These are phyloP conservation scores for Harringtonia lauricola DNA, from an alignment of 2,329 filamentous ascomycete genomes.

Conservation along the genomic window DNA sequence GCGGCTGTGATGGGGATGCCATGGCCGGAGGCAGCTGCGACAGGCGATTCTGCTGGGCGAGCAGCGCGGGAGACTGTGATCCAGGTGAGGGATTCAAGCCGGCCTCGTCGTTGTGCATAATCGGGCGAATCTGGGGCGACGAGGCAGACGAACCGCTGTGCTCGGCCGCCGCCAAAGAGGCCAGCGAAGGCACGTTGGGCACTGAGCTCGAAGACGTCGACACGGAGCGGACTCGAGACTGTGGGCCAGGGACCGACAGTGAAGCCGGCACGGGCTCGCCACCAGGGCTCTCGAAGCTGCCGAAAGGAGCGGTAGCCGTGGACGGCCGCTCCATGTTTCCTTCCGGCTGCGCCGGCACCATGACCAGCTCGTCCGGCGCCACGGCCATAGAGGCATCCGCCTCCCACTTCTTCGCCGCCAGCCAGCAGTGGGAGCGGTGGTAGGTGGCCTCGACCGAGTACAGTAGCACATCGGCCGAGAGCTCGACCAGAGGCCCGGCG, in stretches of 20 bases:
- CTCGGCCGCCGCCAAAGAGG: background rate
- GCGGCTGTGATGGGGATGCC: slow-evolving; percentile 6
- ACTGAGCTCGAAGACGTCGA: slow-evolving; percentile 1
- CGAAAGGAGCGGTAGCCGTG: no score
- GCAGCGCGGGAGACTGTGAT: slow-evolving; percentile 1
- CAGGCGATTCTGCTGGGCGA: background rate
- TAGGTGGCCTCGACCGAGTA: slow-evolving; percentile 52
- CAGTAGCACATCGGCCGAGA: slow-evolving; percentile 48
- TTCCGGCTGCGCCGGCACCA: slow-evolving; percentile 11
- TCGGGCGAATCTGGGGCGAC: slow-evolving; percentile 1
- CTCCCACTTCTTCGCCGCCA: slow-evolving; percentile 37
- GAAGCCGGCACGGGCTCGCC: no score
- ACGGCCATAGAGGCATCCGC: slow-evolving; percentile 1
- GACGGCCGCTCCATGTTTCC: no score
- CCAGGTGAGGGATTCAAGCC: background rate
- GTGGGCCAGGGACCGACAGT: no score
- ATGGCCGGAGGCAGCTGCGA: background rate
- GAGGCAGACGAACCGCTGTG: slow-evolving; percentile 1
- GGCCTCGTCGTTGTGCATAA: background rate
- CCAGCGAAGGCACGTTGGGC: background rate
- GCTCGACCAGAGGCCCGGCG: slow-evolving; percentile 40
- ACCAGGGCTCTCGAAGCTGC: no score
- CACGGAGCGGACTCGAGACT: background rate
- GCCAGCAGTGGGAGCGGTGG: slow-evolving; percentile 46
- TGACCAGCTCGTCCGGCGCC: slow-evolving; percentile 13